Base-by-base conservation (phyloP, 768 basidiomycete genomes). In the Macrolepiota fuliginosa region DNA sequence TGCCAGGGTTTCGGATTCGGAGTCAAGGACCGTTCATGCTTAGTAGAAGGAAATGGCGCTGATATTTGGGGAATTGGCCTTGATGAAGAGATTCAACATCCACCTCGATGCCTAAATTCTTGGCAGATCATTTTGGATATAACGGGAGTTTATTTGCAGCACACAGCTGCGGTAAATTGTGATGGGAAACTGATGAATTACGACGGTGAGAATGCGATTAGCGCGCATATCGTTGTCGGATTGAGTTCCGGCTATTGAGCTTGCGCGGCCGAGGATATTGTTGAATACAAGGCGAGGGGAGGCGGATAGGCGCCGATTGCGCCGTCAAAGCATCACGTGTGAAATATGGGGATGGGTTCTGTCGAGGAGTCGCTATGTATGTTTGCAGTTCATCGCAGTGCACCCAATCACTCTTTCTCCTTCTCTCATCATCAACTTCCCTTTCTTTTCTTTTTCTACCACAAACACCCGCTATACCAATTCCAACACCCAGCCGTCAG, bases 251-350 rank as follows among this genome's bases (percentile, higher is more conserved):
- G 47, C 19, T 24, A 17, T 27, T 15, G 19, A 12, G 25, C 12
- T 12, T 24, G 11, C 22, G 24, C 36, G 37, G 24, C 32, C 22
- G 51, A 53, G 32, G 29, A 22, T 19, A 54, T 10, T 39, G 12
- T 22, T 11, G n/a, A 54, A 10, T 37, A 24, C 53, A 37, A 54
- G 32, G 32, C n/a, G 29, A 15, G 15, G 29, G 17, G n/a, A 37
- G 29, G 57, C 1, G 50, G 27, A 53, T 15, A 57, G 22, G 29
- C 32, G 42, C n/a, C 46, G 22, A 37, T 9, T 17, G 47, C 12
- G 19, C 51, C 29, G 17, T 22, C 42, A 50, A 42, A 17, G 52
- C 24, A 61, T 61, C 59, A 61, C 59, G 59, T 61, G 59, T 53
- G 59, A 45, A 53, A 46, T 46, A 35, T 37, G 52, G 17, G 40